Evolutionary conservation across 768 basidiomycete genomes (phyloP).

Genomic region (Trametes villosa): DNA sequence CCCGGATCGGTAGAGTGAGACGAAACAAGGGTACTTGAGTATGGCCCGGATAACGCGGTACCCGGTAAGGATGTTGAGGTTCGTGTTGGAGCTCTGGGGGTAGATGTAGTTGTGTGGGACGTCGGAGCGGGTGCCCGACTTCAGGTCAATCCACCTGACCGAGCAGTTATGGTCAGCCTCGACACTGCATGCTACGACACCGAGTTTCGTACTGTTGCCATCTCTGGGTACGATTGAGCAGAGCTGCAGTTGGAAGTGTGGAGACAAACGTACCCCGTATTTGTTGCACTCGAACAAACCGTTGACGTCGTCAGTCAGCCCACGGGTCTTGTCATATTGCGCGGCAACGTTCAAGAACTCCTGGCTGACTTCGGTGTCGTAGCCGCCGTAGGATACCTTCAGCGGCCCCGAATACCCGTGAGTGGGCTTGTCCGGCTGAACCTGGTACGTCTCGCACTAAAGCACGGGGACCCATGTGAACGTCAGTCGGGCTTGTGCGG

Average conservation of each 20-base stretch:
- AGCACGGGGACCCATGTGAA: too few relatives aligned
- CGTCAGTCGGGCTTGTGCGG: too few relatives aligned
- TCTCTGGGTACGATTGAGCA: constrained; percentile 42
- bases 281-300: constrained; percentile 39
- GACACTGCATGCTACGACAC: too few relatives aligned
- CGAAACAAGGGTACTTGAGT: constrained; percentile 37
- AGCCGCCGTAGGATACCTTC: constrained; percentile 46
- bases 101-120: constrained; percentile 50
- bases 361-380: constrained; percentile 44
- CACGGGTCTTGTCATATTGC: constrained; percentile 35
- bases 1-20: too few relatives aligned
- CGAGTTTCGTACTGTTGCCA: constrained; percentile 51
- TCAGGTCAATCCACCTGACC: constrained; percentile 55
- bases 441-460: constrained; percentile 40
- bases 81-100: constrained; percentile 24
- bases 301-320: constrained; percentile 51
- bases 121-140: constrained; percentile 64
- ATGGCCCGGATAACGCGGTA: constrained; percentile 42
- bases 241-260: not conserved
- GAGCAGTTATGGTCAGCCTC: too few relatives aligned
- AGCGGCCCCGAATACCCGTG: constrained; percentile 42
- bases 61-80: constrained; percentile 38
- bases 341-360: constrained; percentile 43
- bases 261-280: constrained; percentile 25
- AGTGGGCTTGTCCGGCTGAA: constrained; percentile 28